Conservation (phyloP, 129 eudicot species). For the Calendula officinalis region DNA sequence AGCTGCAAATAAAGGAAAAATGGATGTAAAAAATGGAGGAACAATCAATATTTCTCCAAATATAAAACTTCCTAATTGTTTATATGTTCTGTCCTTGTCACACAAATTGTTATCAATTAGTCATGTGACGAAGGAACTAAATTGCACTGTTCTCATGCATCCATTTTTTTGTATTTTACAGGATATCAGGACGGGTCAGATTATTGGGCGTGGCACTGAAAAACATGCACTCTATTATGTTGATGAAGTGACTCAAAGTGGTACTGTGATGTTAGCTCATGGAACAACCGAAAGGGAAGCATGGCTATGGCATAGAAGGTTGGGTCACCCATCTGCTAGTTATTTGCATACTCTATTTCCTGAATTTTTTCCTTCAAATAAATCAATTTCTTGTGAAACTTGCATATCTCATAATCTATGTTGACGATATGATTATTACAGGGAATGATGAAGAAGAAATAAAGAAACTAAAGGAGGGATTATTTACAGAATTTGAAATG, state of each 20-base stretch:
- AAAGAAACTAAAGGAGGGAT: neutral
- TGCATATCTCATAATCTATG: neutral
- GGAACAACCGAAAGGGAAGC: neutral
- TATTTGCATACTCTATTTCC: neutral
- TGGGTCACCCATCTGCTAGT: conserved; percentile 13
- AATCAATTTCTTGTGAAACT: neutral
- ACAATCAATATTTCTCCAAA: neutral
- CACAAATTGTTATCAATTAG: conserved; percentile 12
- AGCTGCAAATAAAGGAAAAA: neutral
- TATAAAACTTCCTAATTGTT: conserved; percentile 1
- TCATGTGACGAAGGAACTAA: conserved; percentile 18
- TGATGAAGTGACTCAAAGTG: neutral
- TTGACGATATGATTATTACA: neutral
- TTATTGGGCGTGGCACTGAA: neutral
- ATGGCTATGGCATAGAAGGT: conserved; percentile 7
- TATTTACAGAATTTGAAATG: neutral
- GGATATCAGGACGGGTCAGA: neutral
- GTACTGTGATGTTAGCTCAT: neutral
- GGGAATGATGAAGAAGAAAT: neutral
- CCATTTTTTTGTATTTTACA: neutral
- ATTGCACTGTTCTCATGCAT: neutral
- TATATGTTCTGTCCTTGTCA: conserved; percentile 3
- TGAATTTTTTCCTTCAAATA: neutral
- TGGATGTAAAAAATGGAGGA: neutral
- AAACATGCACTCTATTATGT: neutral